These are phyloP conservation scores for Casaregolazyma suthepensis DNA, from an alignment of 1,139 yeast genomes.

Conservation along the genomic window DNA sequence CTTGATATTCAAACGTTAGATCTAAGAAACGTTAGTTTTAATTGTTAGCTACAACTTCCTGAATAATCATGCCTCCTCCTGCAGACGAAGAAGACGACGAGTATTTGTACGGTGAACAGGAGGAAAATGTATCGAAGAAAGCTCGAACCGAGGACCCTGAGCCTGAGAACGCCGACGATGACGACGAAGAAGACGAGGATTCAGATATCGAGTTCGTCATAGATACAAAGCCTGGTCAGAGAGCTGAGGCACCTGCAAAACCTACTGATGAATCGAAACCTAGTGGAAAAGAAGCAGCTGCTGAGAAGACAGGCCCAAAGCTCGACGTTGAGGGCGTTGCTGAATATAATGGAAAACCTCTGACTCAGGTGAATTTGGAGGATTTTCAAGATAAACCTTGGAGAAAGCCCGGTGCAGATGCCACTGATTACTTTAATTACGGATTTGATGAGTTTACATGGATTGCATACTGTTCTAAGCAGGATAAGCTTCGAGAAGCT, in stretches of 20 bases:
- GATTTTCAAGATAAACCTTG: constrained; percentile 91
- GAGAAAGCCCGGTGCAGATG: constrained; percentile 95
- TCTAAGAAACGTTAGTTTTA: too few species aligned
- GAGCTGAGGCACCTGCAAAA: constrained; percentile 31
- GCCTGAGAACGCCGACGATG: constrained; percentile 18
- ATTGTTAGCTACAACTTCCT: neutral
- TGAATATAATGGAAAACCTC: constrained; percentile 71
- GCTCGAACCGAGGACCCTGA: constrained; percentile 20
- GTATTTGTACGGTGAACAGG: constrained; percentile 71
- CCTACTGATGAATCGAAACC: constrained; percentile 25
- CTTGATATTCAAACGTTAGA: too few species aligned
- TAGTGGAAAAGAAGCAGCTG: constrained; percentile 21
- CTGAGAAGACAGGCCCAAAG: constrained; percentile 30
- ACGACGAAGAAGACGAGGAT: constrained; percentile 28
- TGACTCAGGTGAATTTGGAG: constrained; percentile 78
- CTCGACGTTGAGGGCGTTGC: constrained; percentile 78
- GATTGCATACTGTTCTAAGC: constrained; percentile 88
- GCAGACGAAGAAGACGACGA: constrained; percentile 69
- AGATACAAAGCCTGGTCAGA: constrained; percentile 39
- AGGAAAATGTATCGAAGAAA: constrained; percentile 34
- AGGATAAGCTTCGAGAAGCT: constrained; percentile 73
- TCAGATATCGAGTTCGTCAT: constrained; percentile 59
- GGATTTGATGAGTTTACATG: constrained; percentile 96
- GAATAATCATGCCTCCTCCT: constrained; percentile 1
- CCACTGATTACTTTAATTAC: constrained; percentile 88